Conservation (phyloP, 306 rosid genomes). For the Vigna reflexopilosa region DNA sequence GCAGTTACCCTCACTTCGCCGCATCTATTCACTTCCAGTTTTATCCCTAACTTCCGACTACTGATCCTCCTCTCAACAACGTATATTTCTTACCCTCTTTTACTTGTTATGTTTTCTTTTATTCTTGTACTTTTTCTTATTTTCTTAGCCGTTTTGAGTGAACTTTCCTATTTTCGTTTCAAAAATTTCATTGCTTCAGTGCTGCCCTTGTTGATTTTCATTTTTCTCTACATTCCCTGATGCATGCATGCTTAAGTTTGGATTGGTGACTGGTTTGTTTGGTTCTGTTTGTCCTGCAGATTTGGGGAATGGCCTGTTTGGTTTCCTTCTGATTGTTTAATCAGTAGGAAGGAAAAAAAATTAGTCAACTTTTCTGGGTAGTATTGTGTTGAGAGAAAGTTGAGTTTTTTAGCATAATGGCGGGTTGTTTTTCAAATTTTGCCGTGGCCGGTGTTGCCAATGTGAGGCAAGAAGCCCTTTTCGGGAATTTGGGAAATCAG, state of each 20-base stretch:
- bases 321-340: constrained; percentile 24
- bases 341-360: constrained; percentile 35
- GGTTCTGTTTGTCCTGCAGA: constrained; percentile 33
- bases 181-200: constrained; percentile 20
- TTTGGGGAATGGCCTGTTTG: constrained; percentile 31
- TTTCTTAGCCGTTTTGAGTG: constrained; percentile 4
- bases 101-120: not conserved
- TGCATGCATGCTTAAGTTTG: constrained; percentile 42
- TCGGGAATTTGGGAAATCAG: constrained; percentile 53
- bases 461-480: constrained; percentile 52
- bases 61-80: not conserved
- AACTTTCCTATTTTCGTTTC: not conserved
- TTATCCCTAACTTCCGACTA: not conserved
- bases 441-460: constrained; percentile 50
- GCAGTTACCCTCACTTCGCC: constrained; percentile 32
- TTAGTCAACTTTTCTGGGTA: constrained; percentile 53
- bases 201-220: constrained; percentile 14
- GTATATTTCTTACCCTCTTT: constrained; percentile 28
- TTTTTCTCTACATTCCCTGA: not conserved
- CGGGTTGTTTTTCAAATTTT: constrained; percentile 57
- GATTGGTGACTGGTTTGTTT: constrained; percentile 8
- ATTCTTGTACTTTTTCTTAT: constrained; percentile 3
- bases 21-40: constrained; percentile 33
- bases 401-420: constrained; percentile 51
- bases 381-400: constrained; percentile 33